phyloP scores from a whole-genome alignment of 495 filamentous ascomycete species.

The Lophiostoma macrostomum region DNA sequence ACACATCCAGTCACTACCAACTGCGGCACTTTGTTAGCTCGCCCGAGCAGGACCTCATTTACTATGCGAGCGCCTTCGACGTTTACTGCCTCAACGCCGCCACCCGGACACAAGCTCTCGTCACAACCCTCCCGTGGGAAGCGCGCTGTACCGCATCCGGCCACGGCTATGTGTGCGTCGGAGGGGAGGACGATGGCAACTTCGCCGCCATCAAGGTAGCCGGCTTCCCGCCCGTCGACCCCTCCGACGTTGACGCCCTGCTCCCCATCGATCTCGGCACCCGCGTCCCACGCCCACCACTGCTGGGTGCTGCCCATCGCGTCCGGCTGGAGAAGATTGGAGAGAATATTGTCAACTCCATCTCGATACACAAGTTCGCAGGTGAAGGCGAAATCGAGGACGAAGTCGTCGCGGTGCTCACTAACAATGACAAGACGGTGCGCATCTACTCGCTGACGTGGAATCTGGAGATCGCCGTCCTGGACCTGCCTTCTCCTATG shows the following conservation, averaged over 20 bases:
- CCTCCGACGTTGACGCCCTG: constrained; percentile 58
- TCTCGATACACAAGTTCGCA: constrained; percentile 57
- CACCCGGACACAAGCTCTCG: constrained; percentile 67
- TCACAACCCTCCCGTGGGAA: constrained; percentile 75
- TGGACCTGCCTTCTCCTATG: constrained; percentile 74
- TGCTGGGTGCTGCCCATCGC: constrained; percentile 31
- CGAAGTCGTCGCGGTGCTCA: constrained; percentile 64
- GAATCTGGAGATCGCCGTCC: constrained; percentile 57
- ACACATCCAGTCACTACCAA: constrained; percentile 72
- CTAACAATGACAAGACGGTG: constrained; percentile 90
- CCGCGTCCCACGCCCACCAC: constrained; percentile 32
- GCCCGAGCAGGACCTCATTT: constrained; percentile 70
- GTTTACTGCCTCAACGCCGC: constrained; percentile 65
- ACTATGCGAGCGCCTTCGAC: constrained; percentile 72
- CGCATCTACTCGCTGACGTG: constrained; percentile 70
- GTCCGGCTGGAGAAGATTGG: constrained; percentile 43
- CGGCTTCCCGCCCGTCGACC: constrained; percentile 40
- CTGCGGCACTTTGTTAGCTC: constrained; percentile 86
- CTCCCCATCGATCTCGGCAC: constrained; percentile 55
- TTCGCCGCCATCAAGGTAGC: constrained; percentile 74
- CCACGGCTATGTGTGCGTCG: constrained; percentile 84
- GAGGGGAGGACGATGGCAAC: constrained; percentile 75
- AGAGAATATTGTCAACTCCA: constrained; percentile 63
- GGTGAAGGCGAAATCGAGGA: constrained; percentile 43
- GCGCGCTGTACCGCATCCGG: constrained; percentile 80